These are phyloP conservation scores for Erodium moschatum DNA, from an alignment of 441 rosid species.

Conservation along the genomic window DNA sequence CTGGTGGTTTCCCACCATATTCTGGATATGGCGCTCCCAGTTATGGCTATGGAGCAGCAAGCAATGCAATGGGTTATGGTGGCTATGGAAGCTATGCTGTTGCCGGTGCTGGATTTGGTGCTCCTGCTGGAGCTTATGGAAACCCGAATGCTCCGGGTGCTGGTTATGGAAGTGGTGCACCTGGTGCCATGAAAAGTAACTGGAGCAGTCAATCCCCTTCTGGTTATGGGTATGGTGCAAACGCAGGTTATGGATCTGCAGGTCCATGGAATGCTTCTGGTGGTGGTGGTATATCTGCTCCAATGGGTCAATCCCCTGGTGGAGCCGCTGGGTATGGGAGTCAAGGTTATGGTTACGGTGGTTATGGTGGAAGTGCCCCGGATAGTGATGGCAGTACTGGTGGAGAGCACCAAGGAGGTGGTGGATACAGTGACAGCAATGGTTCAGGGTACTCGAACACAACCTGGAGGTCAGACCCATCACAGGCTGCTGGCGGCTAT, in stretches of 20 bases:
- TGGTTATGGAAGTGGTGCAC: constrained; percentile 24
- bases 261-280: constrained; percentile 20
- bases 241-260: constrained; percentile 29
- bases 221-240: constrained; percentile 31
- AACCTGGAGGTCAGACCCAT: constrained; percentile 29
- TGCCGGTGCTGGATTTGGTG: constrained; percentile 27
- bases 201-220: constrained; percentile 32
- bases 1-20: constrained; percentile 28
- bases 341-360: constrained; percentile 31
- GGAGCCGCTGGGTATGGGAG: constrained; percentile 30
- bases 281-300: constrained; percentile 30
- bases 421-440: constrained; percentile 27
- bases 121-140: constrained; percentile 31
- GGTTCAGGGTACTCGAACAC: constrained; percentile 25
- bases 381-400: constrained; percentile 14
- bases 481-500: constrained; percentile 25
- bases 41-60: constrained; percentile 31
- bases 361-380: constrained; percentile 23
- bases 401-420: constrained; percentile 20
- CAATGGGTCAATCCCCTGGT: constrained; percentile 32
- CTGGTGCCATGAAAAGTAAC: constrained; percentile 25
- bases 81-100: constrained; percentile 28
- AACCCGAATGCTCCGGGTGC: constrained; percentile 24
- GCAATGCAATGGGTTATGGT: constrained; percentile 26
- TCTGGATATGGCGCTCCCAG: constrained; percentile 26